A percentile compares a stretch with the other conserved stretches of the same genome.
Evolutionary conservation across 345 rosid species (phyloP).

Genomic region (Murraya paniculata): DNA sequence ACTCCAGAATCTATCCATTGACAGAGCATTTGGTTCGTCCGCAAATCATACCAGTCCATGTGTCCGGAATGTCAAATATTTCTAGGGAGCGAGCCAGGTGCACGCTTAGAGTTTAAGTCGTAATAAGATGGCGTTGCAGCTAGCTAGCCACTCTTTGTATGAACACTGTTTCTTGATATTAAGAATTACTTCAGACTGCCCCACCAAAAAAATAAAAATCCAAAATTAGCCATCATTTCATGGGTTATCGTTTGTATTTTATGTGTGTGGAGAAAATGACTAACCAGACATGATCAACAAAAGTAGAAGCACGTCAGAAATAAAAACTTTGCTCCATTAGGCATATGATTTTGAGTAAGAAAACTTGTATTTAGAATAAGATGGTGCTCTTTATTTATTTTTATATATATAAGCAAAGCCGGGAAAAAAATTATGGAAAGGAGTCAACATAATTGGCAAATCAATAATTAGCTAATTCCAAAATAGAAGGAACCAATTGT

Average conservation of each 20-base stretch:
- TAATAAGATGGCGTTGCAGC: slow-evolving; percentile 27
- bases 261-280: not conserved
- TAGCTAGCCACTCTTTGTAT: slow-evolving; percentile 15
- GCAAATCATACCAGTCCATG: slow-evolving; percentile 26
- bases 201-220: not conserved
- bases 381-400: too few relatives aligned
- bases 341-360: too few relatives aligned
- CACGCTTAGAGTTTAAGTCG: not conserved
- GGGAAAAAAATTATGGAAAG: too few relatives aligned
- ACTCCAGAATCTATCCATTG: not conserved
- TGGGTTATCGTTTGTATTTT: not conserved
- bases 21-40: slow-evolving; percentile 22
- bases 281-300: not conserved
- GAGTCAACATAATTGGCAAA: not conserved
- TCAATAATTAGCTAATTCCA: not conserved
- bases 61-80: slow-evolving; percentile 18
- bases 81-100: slow-evolving; percentile 17
- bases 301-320: not conserved
- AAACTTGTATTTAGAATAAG: not conserved
- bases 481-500: not conserved
- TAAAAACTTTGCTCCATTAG: not conserved
- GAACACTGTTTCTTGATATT: slow-evolving; percentile 20
- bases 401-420: too few relatives aligned
- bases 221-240: not conserved
- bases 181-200: slow-evolving; percentile 7